A percentile compares a stretch with the other conserved stretches of the same genome.
Conservation (phyloP, 1,139 yeast species). For the Yamadazyma sp. region DNA sequence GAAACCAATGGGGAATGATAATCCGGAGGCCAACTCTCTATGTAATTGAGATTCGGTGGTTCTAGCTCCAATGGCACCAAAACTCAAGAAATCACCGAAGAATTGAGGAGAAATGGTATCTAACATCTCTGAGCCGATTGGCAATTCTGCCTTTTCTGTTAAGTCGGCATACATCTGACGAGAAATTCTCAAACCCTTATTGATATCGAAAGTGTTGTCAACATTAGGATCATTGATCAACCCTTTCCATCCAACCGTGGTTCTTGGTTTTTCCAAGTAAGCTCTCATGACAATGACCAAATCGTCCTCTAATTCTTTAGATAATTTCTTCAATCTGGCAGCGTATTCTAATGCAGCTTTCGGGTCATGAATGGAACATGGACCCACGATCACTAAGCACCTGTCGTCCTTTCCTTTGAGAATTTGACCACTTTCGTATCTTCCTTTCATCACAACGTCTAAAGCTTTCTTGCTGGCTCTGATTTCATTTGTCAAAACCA, state of each 20-base stretch:
- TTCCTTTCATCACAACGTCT: conserved; percentile 71
- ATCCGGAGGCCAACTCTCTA: conserved; percentile 92
- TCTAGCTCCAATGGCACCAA: conserved; percentile 98
- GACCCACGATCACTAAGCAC: conserved; percentile 83
- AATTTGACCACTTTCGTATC: conserved; percentile 72
- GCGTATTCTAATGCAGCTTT: conserved; percentile 90
- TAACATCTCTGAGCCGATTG: conserved; percentile 96
- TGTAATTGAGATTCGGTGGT: conserved; percentile 97
- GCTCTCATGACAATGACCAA: conserved; percentile 94
- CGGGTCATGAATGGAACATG: conserved; percentile 96
- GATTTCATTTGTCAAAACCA: conserved; percentile 74
- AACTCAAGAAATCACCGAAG: conserved; percentile 82
- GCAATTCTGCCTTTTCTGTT: conserved; percentile 68
- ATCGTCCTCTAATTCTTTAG: conserved; percentile 69
- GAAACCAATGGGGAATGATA: conserved; percentile 96
- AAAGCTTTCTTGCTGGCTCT: conserved; percentile 63
- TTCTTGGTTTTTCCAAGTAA: conserved; percentile 95
- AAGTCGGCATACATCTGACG: conserved; percentile 83
- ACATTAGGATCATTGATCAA: conserved; percentile 96
- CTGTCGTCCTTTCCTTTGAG: conserved; percentile 77
- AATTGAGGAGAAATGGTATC: conserved; percentile 97
- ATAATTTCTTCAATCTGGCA: conserved; percentile 55
- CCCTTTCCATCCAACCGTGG: conserved; percentile 99
- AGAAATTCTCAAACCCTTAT: conserved; percentile 88
- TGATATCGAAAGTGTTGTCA: conserved; percentile 90